A percentile compares a stretch with the other conserved stretches of the same genome.
Conservation (phyloP, 192 early-diverging fungal genomes). For the Podila verticillata region DNA sequence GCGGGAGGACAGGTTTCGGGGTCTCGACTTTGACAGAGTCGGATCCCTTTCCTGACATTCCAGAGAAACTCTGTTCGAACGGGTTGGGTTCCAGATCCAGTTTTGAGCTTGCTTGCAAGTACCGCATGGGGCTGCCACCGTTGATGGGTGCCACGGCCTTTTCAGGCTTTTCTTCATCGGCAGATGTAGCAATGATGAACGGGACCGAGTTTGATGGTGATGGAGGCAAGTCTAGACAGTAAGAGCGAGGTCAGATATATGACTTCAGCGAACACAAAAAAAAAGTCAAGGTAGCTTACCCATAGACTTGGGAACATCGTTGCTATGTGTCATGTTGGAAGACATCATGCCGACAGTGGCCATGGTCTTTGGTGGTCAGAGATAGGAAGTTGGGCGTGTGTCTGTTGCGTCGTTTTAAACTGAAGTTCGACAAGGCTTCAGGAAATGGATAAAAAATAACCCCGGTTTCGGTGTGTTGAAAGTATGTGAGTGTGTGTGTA, state of each 20-base stretch:
- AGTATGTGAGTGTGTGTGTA: neutral
- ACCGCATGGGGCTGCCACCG: slow-evolving; percentile 28
- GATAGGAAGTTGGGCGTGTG: slow-evolving; percentile 27
- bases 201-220: slow-evolving; percentile 40
- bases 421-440: slow-evolving; percentile 7
- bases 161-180: slow-evolving; percentile 23
- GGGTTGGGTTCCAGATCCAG: slow-evolving; percentile 88
- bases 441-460: neutral
- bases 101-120: slow-evolving; percentile 58
- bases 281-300: slow-evolving; percentile 11
- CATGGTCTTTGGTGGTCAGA: slow-evolving; percentile 20
- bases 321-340: neutral
- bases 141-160: slow-evolving; percentile 21
- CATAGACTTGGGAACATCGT: slow-evolving; percentile 20
- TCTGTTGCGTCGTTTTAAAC: neutral
- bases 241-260: too few relatives aligned
- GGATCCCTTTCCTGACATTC: slow-evolving; percentile 14
- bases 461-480: neutral
- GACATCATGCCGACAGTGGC: slow-evolving; percentile 13
- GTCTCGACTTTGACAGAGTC: slow-evolving; percentile 11
- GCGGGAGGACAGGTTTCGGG: slow-evolving; percentile 71
- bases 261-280: neutral
- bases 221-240: slow-evolving; percentile 23
- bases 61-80: slow-evolving; percentile 84
- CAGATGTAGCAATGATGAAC: slow-evolving; percentile 32